Conservation (phyloP, 345 rosid species). For the Citrus glauca region DNA sequence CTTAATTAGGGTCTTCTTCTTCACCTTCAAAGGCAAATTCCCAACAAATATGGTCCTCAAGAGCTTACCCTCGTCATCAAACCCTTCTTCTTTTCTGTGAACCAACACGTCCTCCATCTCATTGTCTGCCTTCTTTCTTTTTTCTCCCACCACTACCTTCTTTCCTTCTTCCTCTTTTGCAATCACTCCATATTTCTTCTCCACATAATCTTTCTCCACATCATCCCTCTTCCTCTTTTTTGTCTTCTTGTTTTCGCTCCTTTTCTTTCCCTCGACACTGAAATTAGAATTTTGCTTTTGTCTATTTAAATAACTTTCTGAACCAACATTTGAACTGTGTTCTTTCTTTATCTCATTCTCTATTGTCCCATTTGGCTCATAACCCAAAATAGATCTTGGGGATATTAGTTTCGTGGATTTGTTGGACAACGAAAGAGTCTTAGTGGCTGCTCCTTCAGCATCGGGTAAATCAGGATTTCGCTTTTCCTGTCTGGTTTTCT, state of each 20-base stretch:
- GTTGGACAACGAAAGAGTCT: constrained; percentile 18
- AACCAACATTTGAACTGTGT: not conserved
- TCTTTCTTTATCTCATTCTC: not conserved
- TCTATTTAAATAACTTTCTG: not conserved
- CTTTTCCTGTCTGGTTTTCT: constrained; percentile 20
- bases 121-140: constrained; percentile 75
- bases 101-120: constrained; percentile 41
- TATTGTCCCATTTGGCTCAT: not conserved
- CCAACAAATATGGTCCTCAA: constrained; percentile 94
- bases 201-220: constrained; percentile 75
- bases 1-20: constrained; percentile 69
- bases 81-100: constrained; percentile 48
- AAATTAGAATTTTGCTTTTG: not conserved
- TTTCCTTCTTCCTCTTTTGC: constrained; percentile 14
- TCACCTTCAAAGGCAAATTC: constrained; percentile 74
- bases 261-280: constrained; percentile 5
- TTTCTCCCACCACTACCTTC: constrained; percentile 53
- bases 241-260: constrained; percentile 30
- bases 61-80: constrained; percentile 87
- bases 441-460: constrained; percentile 2
- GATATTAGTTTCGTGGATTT: constrained; percentile 20
- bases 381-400: constrained; percentile 16
- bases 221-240: constrained; percentile 95
- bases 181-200: constrained; percentile 52
- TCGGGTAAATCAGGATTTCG: not conserved